Evolutionary conservation across 2,329 filamentous ascomycete genomes (phyloP).

Genomic region (Uncinocarpus reesii): DNA sequence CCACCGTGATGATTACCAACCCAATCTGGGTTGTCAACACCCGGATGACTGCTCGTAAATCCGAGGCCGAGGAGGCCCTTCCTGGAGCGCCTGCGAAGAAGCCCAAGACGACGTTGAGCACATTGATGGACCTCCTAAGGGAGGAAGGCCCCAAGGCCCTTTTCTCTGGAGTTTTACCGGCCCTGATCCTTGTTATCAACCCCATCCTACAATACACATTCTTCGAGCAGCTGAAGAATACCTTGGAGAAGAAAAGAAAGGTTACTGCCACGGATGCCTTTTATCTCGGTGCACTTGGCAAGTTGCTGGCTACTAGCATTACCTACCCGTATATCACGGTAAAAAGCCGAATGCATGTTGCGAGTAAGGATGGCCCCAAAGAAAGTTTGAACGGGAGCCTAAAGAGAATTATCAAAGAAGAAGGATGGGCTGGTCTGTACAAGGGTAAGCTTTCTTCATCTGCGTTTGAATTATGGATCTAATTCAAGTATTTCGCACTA

Average conservation of each 20-base stretch:
- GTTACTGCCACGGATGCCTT: constrained; percentile 83
- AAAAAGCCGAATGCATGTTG: constrained; percentile 95
- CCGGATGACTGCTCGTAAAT: constrained; percentile 84
- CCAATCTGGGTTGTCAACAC: constrained; percentile 99
- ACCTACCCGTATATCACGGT: constrained; percentile 99
- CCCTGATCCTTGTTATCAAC: constrained; percentile 90
- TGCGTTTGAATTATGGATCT: too few relatives aligned
- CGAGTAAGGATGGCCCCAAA: constrained; percentile 61
- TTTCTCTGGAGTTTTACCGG: constrained; percentile 86
- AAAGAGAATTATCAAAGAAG: constrained; percentile 68
- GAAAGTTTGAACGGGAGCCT: constrained; percentile 72
- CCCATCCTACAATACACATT: constrained; percentile 97
- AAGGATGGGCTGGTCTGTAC: constrained; percentile 87
- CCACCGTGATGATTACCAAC: constrained; percentile 92
- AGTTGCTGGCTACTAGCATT: constrained; percentile 83
- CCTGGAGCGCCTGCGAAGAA: constrained; percentile 35
- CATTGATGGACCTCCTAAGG: constrained; percentile 65
- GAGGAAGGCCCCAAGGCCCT: constrained; percentile 77
- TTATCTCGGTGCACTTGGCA: constrained; percentile 81
- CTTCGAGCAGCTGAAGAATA: constrained; percentile 95
- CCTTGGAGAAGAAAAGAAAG: constrained; percentile 62
- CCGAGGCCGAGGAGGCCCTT: constrained; percentile 39
- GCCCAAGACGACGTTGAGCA: constrained; percentile 64
- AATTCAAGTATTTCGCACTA: neutral
- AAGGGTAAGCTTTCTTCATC: constrained; percentile 56